Percentiles rank a stretch among this genome's conserved stretches.
phyloP scores from a whole-genome alignment of 495 filamentous ascomycete species.

The Cercophora newfieldiana region DNA sequence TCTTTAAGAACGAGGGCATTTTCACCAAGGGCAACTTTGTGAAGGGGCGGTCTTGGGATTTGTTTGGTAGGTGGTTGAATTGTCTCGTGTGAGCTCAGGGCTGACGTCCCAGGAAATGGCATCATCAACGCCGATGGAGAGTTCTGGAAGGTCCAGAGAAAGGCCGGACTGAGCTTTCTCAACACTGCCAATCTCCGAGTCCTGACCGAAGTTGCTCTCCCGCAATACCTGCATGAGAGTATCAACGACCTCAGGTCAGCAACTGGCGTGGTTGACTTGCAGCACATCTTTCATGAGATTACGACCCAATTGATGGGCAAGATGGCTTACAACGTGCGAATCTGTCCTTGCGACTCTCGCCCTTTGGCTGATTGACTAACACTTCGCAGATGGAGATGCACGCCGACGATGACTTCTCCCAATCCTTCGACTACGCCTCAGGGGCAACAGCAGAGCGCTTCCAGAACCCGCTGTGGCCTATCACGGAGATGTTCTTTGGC shows the following conservation, averaged over 20 bases:
- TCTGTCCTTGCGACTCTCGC: neutral
- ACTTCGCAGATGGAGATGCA: slow-evolving; percentile 58
- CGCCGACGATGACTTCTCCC: slow-evolving; percentile 55
- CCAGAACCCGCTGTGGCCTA: slow-evolving; percentile 59
- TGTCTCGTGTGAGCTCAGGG: neutral
- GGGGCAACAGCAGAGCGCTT: slow-evolving; percentile 59
- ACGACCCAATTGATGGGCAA: slow-evolving; percentile 61
- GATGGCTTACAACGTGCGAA: slow-evolving; percentile 59
- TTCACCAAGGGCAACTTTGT: slow-evolving; percentile 61
- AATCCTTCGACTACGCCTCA: slow-evolving; percentile 59
- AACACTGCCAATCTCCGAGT: slow-evolving; percentile 55
- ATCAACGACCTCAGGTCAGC: slow-evolving; percentile 34
- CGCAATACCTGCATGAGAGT: slow-evolving; percentile 47
- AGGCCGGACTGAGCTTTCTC: slow-evolving; percentile 59
- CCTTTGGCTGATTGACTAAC: neutral
- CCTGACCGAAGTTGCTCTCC: slow-evolving; percentile 57
- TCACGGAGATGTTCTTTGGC: slow-evolving; percentile 55
- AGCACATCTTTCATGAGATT: slow-evolving; percentile 58
- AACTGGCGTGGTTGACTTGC: slow-evolving; percentile 47
- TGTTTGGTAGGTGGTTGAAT: slow-evolving; percentile 47
- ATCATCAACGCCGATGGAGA: slow-evolving; percentile 66
- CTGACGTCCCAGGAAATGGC: slow-evolving; percentile 46
- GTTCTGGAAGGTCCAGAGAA: slow-evolving; percentile 59
- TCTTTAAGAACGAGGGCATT: slow-evolving; percentile 58
- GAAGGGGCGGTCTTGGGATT: slow-evolving; percentile 56